These are phyloP conservation scores for Paxillus involutus DNA, from an alignment of 768 basidiomycete genomes.

Conservation along the genomic window DNA sequence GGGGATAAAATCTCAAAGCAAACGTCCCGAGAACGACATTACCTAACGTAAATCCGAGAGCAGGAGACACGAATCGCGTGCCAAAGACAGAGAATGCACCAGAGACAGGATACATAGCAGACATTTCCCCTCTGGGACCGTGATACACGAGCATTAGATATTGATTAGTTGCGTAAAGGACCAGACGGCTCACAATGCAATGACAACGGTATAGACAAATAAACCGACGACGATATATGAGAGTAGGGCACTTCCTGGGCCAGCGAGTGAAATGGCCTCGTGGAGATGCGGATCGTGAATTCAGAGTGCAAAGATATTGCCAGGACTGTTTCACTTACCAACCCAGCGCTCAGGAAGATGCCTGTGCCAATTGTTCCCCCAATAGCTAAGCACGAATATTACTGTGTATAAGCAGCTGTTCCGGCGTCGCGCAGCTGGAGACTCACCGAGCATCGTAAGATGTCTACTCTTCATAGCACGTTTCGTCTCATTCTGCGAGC, in stretches of 20 bases:
- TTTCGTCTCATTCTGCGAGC: constrained; percentile 30
- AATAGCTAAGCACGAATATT: constrained; percentile 35
- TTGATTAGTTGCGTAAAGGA: neutral
- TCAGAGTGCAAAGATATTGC: neutral
- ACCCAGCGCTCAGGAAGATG: constrained; percentile 60
- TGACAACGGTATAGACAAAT: constrained; percentile 62
- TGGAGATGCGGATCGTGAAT: neutral
- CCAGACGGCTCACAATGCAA: constrained; percentile 42
- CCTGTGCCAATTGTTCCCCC: constrained; percentile 62
- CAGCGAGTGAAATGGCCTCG: constrained; percentile 54
- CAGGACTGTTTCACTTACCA: constrained; percentile 31
- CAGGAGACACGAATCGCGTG: constrained; percentile 56
- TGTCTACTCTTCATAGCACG: constrained; percentile 41
- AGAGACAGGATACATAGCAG: constrained; percentile 60
- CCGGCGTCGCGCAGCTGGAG: neutral
- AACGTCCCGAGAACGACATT: neutral
- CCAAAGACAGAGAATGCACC: constrained; percentile 62
- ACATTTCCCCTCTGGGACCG: constrained; percentile 58
- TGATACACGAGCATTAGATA: neutral
- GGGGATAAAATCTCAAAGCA: neutral
- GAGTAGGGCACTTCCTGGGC: constrained; percentile 60
- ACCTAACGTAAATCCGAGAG: constrained; percentile 60
- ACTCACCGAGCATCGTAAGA: constrained; percentile 42
- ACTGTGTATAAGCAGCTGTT: neutral
- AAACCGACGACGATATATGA: constrained; percentile 60